Evolutionary conservation across 805 yeast species (phyloP).

Genomic region (Candida peoriensis): DNA sequence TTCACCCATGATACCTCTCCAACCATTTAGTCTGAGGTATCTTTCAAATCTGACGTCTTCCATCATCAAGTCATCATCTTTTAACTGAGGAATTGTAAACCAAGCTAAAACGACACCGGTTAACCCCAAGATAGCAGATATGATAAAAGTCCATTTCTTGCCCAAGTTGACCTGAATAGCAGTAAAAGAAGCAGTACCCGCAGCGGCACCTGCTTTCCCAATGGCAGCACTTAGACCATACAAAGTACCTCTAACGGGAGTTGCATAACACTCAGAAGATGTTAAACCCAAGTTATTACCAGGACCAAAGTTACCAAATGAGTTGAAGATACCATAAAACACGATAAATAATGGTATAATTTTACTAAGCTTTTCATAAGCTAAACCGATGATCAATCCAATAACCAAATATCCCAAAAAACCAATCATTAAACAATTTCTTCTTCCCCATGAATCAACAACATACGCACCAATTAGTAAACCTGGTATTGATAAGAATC

Average conservation of each 20-base stretch:
- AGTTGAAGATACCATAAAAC: conserved; percentile 69
- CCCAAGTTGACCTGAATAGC: conserved; percentile 65
- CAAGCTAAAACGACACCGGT: conserved; percentile 56
- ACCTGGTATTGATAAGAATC: conserved; percentile 68
- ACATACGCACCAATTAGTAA: conserved; percentile 63
- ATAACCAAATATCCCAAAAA: conserved; percentile 66
- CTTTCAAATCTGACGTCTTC: conserved; percentile 61
- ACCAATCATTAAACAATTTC: conserved; percentile 66
- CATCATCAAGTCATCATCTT: conserved; percentile 61
- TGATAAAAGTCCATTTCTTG: conserved; percentile 69
- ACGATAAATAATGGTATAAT: conserved; percentile 62
- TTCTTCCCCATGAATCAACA: conserved; percentile 64
- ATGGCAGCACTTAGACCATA: conserved; percentile 76
- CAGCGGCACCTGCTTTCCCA: conserved; percentile 83
- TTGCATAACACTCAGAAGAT: conserved; percentile 66
- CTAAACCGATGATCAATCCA: conserved; percentile 67
- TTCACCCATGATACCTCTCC: conserved; percentile 44
- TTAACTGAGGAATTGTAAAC: conserved; percentile 54
- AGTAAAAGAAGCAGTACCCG: conserved; percentile 68
- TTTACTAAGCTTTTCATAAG: conserved; percentile 48
- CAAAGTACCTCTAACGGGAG: conserved; percentile 70
- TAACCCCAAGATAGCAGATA: conserved; percentile 69
- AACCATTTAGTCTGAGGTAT: conserved; percentile 55
- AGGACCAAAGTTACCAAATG: conserved; percentile 72
- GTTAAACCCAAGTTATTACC: conserved; percentile 70